Evolutionary conservation across 176 grass and related monocot species (phyloP).

Genomic region (Carex parvula): DNA sequence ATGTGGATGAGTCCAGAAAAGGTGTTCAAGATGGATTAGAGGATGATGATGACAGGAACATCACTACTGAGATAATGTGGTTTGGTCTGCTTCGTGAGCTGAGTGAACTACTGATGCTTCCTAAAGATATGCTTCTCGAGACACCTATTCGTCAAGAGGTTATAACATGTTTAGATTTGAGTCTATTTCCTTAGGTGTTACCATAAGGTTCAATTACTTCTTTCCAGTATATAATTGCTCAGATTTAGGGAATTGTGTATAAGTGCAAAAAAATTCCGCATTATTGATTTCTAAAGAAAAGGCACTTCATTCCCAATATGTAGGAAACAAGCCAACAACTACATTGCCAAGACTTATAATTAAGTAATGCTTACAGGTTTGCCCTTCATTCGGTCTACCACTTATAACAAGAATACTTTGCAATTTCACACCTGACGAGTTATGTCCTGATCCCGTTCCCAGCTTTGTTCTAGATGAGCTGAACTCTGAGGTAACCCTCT

Average conservation of each 20-base stretch:
- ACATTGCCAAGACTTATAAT: background rate
- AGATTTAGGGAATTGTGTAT: background rate
- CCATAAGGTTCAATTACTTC: background rate
- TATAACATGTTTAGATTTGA: constrained; percentile 11
- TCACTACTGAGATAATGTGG: constrained; percentile 30
- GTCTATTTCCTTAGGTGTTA: background rate
- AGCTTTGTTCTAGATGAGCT: constrained; percentile 73
- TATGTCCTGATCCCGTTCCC: constrained; percentile 83
- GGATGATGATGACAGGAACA: constrained; percentile 29
- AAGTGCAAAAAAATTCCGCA: background rate
- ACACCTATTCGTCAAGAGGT: constrained; percentile 80
- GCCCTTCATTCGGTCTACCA: constrained; percentile 63
- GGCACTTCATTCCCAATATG: background rate
- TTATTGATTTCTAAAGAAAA: background rate
- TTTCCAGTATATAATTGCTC: background rate
- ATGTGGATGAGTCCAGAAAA: constrained; percentile 43
- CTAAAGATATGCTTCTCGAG: constrained; percentile 94
- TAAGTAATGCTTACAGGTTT: constrained; percentile 54
- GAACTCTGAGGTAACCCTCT: constrained; percentile 67
- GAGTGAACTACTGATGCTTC: constrained; percentile 95
- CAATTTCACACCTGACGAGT: constrained; percentile 93
- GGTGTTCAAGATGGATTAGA: constrained; percentile 14
- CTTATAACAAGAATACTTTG: constrained; percentile 80
- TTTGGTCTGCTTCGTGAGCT: constrained; percentile 81
- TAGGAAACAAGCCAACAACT: background rate